Base-by-base conservation (phyloP, 805 yeast species). In the Sugiyamaella valdiviana region DNA sequence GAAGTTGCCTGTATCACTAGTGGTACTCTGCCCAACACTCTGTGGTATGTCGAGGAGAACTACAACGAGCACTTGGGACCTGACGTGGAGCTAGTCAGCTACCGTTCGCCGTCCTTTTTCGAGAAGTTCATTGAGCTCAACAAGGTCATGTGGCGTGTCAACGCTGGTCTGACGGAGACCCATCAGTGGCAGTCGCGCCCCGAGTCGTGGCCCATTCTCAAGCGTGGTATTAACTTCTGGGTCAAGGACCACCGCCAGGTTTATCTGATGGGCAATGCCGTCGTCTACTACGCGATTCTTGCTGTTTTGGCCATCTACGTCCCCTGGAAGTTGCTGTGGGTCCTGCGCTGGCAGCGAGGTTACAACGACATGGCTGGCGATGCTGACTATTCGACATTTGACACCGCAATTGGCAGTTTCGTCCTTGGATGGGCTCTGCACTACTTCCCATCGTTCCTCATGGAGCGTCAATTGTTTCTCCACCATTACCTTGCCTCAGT, bases 401-500 rank as follows among this genome's bases (percentile, higher is more conserved):
- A 66, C 47, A 51, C 60, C 43, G 62, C 63, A 44, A 64, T 68
- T 44, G 73, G 71, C 12, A 75, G 73, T 51, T 75, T 65, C 49
- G 55, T 75, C 15, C 50, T 77, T 2, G 93, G 87, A 1, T 85
- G 80, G 77, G 51, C 71, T 1, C 24, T 80, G 19, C 82, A 82
- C 57, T 77, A 71, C 52, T 53, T 74, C 38, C 91, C 93, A 16
- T 80, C 76, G 52, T 69, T 75, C 59, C 70, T 90, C 50, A 90
- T 90, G 98, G 89, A 82, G 20, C 81, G 98, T 70, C 97, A 90
- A 70, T 68, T 90, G 68, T 90, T 91, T 72, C 72, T 90, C 63
- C 98, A 90, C 67, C 98, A 90, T 67, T 91, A 91, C 66, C 70
- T 93, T 57, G 97, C 96, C 49, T 87, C 98, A 1, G 77, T 87